phyloP scores from a whole-genome alignment of 2,329 filamentous ascomycete species.

The Neopestalotiopsis sp. region DNA sequence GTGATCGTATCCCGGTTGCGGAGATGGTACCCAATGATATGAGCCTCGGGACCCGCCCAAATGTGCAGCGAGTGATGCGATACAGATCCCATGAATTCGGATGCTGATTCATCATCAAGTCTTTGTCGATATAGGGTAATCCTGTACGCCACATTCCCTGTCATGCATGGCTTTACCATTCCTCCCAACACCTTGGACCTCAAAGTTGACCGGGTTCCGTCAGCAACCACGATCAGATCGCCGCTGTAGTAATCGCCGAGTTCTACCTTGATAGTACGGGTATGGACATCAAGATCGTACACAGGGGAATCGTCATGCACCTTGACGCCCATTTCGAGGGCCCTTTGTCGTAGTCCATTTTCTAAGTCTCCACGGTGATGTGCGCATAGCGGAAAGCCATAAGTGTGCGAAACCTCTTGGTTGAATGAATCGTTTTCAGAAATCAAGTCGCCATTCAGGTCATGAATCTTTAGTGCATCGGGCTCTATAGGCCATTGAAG shows the following conservation, averaged over 20 bases:
- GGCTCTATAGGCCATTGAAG: not conserved
- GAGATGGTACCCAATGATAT: not conserved
- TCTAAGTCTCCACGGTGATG: not conserved
- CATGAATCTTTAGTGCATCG: not conserved
- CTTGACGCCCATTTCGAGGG: not conserved
- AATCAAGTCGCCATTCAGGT: not conserved
- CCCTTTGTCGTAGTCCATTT: not conserved
- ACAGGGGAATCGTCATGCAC: not conserved
- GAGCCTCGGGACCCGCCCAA: not conserved
- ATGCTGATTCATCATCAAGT: not conserved
- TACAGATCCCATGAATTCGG: not conserved
- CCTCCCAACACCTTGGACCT: not conserved
- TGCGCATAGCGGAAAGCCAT: not conserved
- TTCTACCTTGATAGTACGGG: not conserved
- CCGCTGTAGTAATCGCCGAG: not conserved
- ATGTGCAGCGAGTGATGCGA: not conserved
- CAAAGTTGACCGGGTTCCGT: slow-evolving; percentile 5
- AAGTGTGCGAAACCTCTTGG: not conserved
- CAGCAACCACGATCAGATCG: slow-evolving; percentile 5
- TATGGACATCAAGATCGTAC: not conserved
- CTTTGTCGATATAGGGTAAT: not conserved
- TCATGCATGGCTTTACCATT: not conserved
- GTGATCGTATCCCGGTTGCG: not conserved
- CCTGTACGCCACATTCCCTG: not conserved
- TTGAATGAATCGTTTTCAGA: not conserved